phyloP scores from a whole-genome alignment of 2,329 filamentous ascomycete species.

The Knoxdaviesia capensis region DNA sequence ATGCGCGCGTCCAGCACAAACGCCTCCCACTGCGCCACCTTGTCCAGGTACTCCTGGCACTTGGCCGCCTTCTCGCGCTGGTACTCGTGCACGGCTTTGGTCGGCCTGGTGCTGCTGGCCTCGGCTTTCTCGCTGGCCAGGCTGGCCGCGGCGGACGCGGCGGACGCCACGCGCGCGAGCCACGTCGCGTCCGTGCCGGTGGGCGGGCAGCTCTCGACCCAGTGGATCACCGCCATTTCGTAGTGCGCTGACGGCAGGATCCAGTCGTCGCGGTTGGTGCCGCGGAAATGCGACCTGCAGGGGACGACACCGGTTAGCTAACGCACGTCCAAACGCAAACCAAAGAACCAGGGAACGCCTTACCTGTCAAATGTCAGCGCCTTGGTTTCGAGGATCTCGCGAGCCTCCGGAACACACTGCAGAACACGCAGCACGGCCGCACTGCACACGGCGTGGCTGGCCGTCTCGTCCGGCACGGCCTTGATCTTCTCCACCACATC shows the following conservation, averaged over 20 bases:
- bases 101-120: too few species aligned
- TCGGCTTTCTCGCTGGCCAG: constrained; percentile 4
- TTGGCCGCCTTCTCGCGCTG: constrained; percentile 32
- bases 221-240: constrained; percentile 66
- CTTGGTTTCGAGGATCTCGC: constrained; percentile 37
- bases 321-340: neutral
- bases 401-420: constrained; percentile 42
- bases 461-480: constrained; percentile 36
- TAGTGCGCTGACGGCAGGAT: constrained; percentile 57
- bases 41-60: constrained; percentile 44
- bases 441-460: constrained; percentile 44
- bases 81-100: constrained; percentile 13
- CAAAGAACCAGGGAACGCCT: constrained; percentile 7
- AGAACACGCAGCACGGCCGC: constrained; percentile 46
- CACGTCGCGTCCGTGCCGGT: constrained; percentile 6
- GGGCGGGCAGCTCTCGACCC: constrained; percentile 41
- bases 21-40: constrained; percentile 47
- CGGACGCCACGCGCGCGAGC: constrained; percentile 5
- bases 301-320: neutral
- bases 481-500: constrained; percentile 23
- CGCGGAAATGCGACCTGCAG: constrained; percentile 31
- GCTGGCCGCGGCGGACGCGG: constrained; percentile 11
- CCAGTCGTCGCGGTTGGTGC: constrained; percentile 46
- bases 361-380: constrained; percentile 45
- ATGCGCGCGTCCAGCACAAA: constrained; percentile 58